Evolutionary conservation across 1,284 basidiomycete species (phyloP), one percentile per base, ranked within the genome.

Genomic region (Limonomyces culmigenus): DNA sequence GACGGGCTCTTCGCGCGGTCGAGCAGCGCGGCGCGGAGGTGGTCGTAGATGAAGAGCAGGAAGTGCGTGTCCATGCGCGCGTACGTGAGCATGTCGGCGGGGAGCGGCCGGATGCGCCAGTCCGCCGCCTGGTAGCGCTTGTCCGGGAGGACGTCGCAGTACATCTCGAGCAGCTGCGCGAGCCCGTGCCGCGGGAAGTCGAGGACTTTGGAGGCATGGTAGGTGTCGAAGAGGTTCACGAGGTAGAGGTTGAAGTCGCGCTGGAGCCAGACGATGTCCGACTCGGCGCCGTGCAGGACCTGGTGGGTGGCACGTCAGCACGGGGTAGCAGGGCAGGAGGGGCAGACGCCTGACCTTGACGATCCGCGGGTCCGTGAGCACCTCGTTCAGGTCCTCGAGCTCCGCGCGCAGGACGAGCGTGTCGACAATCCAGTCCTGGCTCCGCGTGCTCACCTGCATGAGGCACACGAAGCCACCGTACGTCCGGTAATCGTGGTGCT

Each of bases 21-120:
- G 17, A 88, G 61, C 3, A 97, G 74, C 1, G 83, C 83, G 49
- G 85, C 79, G 4, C 88, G 80, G 13, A 97, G 69, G 43, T 76
- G 73, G 57, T 97, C 91, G 56, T 93, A 97, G 47, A 97, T 77
- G 57, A 74, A 89, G 15, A 97, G 64, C 2, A 98, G 67, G 56
- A 84, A 95, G 54, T 98, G 93, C 0, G 93, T 98, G 54, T 98
- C 93, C 3, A 86, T 85, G 15, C 91, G 78, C 2, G 93, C 93
- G 51, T 98, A 98, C 38, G 71, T 63, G 19, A 89, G 58, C 91
- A 97, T 95, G 46, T 87, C 87, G 32, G 71, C 56, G 0, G 91
- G 83, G 6, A 98, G 58, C 1, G 93, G 93, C 33, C 85, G 76
- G 46, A 96, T 87, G 18, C 93, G 74, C 93, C 93, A 98, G 54